These are phyloP conservation scores for Didymella sp. DNA, from an alignment of 2,329 filamentous ascomycete genomes.

Conservation along the genomic window DNA sequence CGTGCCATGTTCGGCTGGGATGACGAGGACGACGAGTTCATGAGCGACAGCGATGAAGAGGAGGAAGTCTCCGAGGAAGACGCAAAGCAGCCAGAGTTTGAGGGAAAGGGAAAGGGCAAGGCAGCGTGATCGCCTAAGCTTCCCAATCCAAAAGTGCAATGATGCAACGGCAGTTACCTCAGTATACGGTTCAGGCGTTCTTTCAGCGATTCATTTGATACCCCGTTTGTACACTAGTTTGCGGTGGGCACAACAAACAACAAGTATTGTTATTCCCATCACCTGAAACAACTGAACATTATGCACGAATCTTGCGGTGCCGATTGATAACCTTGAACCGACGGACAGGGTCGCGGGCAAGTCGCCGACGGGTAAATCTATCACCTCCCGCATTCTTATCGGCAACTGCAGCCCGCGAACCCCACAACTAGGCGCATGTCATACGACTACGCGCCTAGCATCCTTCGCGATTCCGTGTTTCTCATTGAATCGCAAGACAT, in stretches of 20 bases:
- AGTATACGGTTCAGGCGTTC: slow-evolving; percentile 13
- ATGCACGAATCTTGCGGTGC: not conserved
- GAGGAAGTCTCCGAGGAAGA: slow-evolving; percentile 50
- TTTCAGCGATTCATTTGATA: slow-evolving; percentile 17
- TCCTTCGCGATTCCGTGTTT: slow-evolving; percentile 24
- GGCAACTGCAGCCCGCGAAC: slow-evolving; percentile 22
- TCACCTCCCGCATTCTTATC: slow-evolving; percentile 29
- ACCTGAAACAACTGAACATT: not conserved
- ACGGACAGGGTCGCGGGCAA: slow-evolving; percentile 8
- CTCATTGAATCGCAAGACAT: slow-evolving; percentile 16
- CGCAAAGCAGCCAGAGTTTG: slow-evolving; percentile 30
- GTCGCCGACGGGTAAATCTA: slow-evolving; percentile 18
- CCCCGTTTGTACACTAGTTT: slow-evolving; percentile 14
- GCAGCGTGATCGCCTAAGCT: slow-evolving; percentile 20
- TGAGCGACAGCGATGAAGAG: slow-evolving; percentile 57
- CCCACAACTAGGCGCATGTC: slow-evolving; percentile 30
- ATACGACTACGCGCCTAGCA: slow-evolving; percentile 20
- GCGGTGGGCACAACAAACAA: slow-evolving; percentile 3
- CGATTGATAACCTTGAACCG: not conserved
- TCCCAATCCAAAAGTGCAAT: not conserved
- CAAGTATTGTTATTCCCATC: not conserved
- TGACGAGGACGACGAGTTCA: slow-evolving; percentile 67
- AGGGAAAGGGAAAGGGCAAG: slow-evolving; percentile 56
- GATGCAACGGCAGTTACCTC: not conserved
- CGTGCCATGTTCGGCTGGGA: slow-evolving; percentile 76